Conservation (phyloP, 768 basidiomycete species). For the Aureoboletus auriporus region DNA sequence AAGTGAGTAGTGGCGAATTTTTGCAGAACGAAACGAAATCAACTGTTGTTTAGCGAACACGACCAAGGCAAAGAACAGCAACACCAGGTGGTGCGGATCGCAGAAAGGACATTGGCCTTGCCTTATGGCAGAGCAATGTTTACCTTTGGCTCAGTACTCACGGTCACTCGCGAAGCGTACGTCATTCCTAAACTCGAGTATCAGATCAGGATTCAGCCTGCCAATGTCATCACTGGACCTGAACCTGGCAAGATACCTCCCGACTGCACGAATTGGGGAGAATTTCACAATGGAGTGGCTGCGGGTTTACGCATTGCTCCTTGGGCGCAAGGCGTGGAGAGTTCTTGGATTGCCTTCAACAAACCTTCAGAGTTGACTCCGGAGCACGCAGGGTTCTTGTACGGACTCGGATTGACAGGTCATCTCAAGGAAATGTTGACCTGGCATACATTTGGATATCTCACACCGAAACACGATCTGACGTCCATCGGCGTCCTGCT, state of each 20-base stretch:
- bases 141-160: slow-evolving; percentile 78
- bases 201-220: slow-evolving; percentile 67
- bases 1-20: slow-evolving; percentile 43
- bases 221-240: slow-evolving; percentile 58
- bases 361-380: slow-evolving; percentile 87
- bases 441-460: slow-evolving; percentile 93
- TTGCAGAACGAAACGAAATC: background rate
- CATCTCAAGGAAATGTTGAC: slow-evolving; percentile 87
- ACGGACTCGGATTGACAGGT: slow-evolving; percentile 88
- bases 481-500: slow-evolving; percentile 92
- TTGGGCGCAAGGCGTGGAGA: slow-evolving; percentile 72
- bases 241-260: slow-evolving; percentile 68
- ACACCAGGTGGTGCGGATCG: slow-evolving; percentile 71
- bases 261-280: slow-evolving; percentile 87
- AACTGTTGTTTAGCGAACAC: slow-evolving; percentile 61
- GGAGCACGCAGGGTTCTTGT: slow-evolving; percentile 94
- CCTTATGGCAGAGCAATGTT: slow-evolving; percentile 91
- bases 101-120: slow-evolving; percentile 85
- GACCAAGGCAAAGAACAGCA: slow-evolving; percentile 88
- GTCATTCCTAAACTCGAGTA: slow-evolving; percentile 77
- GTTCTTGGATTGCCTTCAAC: slow-evolving; percentile 96
- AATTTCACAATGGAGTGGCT: slow-evolving; percentile 96
- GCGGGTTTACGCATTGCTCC: slow-evolving; percentile 83
- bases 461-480: slow-evolving; percentile 93
- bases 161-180: slow-evolving; percentile 75